Conservation (phyloP, 352 stramenopile species). For the Discostella stelligera region DNA sequence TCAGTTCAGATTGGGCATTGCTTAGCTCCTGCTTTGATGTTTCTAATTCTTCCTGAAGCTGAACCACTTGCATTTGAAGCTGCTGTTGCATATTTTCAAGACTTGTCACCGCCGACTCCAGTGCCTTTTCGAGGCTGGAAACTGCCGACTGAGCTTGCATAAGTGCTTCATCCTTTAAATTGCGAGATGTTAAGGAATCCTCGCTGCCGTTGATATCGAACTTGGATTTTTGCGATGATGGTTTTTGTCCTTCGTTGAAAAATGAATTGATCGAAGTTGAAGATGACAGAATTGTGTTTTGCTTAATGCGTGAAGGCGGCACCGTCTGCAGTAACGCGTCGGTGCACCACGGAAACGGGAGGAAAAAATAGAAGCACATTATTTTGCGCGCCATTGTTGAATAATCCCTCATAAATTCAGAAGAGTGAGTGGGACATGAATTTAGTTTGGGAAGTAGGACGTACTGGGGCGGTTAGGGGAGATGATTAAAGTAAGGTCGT, state of each 20-base stretch:
- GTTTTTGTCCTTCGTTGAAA: not conserved
- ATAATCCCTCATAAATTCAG: not conserved
- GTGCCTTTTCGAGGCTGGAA: constrained; percentile 36
- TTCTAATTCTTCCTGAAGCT: constrained; percentile 32
- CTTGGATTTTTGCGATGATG: not conserved
- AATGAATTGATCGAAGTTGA: not conserved
- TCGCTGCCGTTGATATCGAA: not conserved
- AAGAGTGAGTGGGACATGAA: not conserved
- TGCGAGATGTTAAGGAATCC: not conserved
- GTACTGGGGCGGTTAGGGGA: not conserved
- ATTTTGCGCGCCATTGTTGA: not conserved
- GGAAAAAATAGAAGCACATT: not conserved
- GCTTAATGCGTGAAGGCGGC: not conserved
- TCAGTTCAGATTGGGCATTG: constrained; percentile 22
- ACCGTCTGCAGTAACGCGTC: not conserved
- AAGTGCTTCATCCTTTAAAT: constrained; percentile 49
- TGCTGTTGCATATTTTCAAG: constrained; percentile 50
- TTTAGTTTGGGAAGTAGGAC: not conserved
- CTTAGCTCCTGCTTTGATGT: constrained; percentile 12
- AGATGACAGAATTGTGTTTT: not conserved
- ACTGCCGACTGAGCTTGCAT: constrained; percentile 38
- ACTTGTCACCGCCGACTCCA: constrained; percentile 36
- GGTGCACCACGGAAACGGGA: not conserved
- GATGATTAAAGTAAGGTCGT: too few species aligned
- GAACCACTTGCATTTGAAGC: constrained; percentile 16